phyloP scores from a whole-genome alignment of 2,329 filamentous ascomycete genomes.

The Nemania diffusa region DNA sequence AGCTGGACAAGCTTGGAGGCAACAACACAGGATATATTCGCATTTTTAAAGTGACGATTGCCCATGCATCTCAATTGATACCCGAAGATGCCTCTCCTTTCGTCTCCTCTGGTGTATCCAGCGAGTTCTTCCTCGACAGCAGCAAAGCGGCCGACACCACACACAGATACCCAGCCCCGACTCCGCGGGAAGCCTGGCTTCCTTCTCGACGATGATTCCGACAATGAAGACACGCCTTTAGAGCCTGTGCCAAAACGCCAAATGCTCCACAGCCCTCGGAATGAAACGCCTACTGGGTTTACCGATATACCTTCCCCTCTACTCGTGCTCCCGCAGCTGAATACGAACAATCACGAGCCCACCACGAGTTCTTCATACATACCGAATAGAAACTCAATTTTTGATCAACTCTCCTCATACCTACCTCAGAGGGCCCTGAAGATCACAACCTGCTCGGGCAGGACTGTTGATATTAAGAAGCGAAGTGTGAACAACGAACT shows the following conservation, averaged over 20 bases:
- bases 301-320: conserved; percentile 45
- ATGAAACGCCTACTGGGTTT: conserved; percentile 34
- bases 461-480: conserved; percentile 64
- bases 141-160: conserved; percentile 53
- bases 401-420: conserved; percentile 39
- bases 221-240: conserved; percentile 47
- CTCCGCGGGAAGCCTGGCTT: conserved; percentile 56
- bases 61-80: conserved; percentile 27
- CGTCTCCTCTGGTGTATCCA: conserved; percentile 68
- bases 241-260: conserved; percentile 56
- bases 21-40: not conserved
- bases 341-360: conserved; percentile 21
- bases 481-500: conserved; percentile 59
- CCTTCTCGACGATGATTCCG: conserved; percentile 56
- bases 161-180: conserved; percentile 48
- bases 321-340: conserved; percentile 29
- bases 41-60: not conserved
- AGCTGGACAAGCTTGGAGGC: not conserved
- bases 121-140: conserved; percentile 57
- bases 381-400: conserved; percentile 37
- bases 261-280: conserved; percentile 53
- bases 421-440: conserved; percentile 50
- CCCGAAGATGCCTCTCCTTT: conserved; percentile 65
- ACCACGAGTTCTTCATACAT: conserved; percentile 41
- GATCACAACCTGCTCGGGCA: conserved; percentile 67